phyloP scores from a whole-genome alignment of 352 stramenopile genomes.

The Phytophthora sp. region DNA sequence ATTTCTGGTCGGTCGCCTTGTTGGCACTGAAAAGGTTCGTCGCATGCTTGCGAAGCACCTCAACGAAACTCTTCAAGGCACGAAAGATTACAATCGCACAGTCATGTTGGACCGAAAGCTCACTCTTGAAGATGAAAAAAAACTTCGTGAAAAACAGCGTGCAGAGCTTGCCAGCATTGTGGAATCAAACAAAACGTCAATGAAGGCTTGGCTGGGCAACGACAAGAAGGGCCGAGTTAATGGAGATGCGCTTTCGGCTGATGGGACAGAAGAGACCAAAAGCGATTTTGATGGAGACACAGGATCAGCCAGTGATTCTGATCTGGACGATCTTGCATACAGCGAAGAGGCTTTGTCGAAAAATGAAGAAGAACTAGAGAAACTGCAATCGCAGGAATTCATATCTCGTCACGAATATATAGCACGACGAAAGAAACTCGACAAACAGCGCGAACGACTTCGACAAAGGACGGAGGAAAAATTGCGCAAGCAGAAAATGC shows the following conservation, averaged over 20 bases:
- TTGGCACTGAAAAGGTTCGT: slow-evolving; percentile 74
- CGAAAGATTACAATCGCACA: slow-evolving; percentile 79
- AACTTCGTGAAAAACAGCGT: slow-evolving; percentile 74
- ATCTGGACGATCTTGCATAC: slow-evolving; percentile 64
- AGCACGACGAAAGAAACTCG: slow-evolving; percentile 71
- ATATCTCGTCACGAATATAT: slow-evolving; percentile 88
- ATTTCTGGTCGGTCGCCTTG: slow-evolving; percentile 67
- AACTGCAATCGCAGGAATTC: slow-evolving; percentile 56
- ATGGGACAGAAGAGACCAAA: slow-evolving; percentile 48
- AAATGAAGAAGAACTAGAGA: slow-evolving; percentile 81
- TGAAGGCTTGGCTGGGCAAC: slow-evolving; percentile 64
- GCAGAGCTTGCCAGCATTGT: slow-evolving; percentile 58
- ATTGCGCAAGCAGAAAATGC: slow-evolving; percentile 64
- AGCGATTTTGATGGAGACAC: slow-evolving; percentile 38
- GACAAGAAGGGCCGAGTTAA: slow-evolving; percentile 56
- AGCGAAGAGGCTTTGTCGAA: slow-evolving; percentile 67
- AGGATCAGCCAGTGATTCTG: slow-evolving; percentile 62
- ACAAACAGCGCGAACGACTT: slow-evolving; percentile 68
- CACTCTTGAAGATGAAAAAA: slow-evolving; percentile 83
- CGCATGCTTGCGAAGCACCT: slow-evolving; percentile 64
- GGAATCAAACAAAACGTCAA: slow-evolving; percentile 60
- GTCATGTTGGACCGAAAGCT: slow-evolving; percentile 71
- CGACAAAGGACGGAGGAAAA: slow-evolving; percentile 61
- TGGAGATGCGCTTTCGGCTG: slow-evolving; percentile 16
- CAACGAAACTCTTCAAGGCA: slow-evolving; percentile 54